Percentiles rank a stretch among this genome's conserved stretches.
These are phyloP conservation scores for Salix viminalis DNA, from an alignment of 345 rosid species.

Conservation along the genomic window DNA sequence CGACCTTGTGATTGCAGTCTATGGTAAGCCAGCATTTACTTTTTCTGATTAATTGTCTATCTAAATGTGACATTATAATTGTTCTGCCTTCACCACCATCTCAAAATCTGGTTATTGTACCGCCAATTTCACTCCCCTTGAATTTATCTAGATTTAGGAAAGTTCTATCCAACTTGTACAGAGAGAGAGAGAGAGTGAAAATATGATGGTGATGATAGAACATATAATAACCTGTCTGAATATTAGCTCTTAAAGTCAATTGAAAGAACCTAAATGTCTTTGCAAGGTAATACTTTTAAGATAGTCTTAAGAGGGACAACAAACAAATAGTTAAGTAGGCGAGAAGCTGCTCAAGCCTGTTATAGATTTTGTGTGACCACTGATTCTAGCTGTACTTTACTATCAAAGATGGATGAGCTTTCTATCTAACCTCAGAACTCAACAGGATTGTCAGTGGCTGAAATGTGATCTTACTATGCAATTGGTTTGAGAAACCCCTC, in stretches of 20 bases:
- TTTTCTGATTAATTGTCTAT: constrained; percentile 3
- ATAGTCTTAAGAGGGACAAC: too few species aligned
- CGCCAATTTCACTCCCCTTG: background rate
- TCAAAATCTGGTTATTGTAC: background rate
- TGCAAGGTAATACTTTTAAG: too few species aligned
- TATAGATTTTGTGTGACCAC: background rate
- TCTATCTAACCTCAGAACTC: background rate
- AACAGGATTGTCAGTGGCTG: background rate
- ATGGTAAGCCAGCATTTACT: constrained; percentile 49
- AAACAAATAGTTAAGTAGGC: background rate
- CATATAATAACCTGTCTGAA: too few species aligned
- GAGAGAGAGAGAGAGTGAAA: too few species aligned
- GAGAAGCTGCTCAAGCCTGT: background rate
- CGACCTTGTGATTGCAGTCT: constrained; percentile 60
- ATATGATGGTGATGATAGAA: too few species aligned
- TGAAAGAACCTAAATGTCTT: background rate
- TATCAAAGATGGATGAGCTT: background rate
- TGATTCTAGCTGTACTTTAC: background rate
- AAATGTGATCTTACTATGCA: background rate
- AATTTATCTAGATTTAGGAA: background rate
- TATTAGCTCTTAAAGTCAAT: background rate
- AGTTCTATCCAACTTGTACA: background rate
- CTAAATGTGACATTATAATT: background rate
- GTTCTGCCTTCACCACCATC: background rate
- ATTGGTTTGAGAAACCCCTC: background rate